Percentiles rank a stretch among this genome's conserved stretches.
phyloP scores from a whole-genome alignment of 176 grass and related monocot genomes.

The Elymus sibiricus region DNA sequence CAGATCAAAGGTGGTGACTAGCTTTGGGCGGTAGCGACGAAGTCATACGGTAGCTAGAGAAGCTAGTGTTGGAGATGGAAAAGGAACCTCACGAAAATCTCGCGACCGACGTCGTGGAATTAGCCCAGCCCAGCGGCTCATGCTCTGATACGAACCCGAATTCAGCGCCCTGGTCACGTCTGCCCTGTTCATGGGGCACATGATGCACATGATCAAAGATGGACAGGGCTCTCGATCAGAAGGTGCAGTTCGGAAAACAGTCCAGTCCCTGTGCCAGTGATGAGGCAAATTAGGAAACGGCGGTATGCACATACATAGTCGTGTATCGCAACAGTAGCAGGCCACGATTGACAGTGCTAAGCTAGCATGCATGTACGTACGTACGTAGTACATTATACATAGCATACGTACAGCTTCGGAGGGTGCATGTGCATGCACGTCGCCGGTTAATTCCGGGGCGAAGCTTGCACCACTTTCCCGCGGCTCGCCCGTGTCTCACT shows the following conservation, averaged over 20 bases:
- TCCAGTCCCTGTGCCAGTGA: neutral
- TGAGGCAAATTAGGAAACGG: neutral
- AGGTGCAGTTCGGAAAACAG: too few species aligned
- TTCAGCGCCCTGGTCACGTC: neutral
- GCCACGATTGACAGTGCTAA: neutral
- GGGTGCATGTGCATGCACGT: neutral
- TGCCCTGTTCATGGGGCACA: neutral
- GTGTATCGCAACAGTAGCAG: neutral
- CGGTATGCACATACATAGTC: neutral
- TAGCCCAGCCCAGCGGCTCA: too few species aligned
- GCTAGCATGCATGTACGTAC: neutral
- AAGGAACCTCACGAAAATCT: neutral
- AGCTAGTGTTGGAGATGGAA: neutral
- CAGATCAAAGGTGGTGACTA: neutral
- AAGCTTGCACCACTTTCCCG: neutral
- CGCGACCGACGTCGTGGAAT: neutral
- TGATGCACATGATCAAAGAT: neutral
- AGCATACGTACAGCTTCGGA: too few species aligned
- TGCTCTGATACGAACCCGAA: neutral
- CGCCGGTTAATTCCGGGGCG: neutral
- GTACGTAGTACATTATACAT: too few species aligned
- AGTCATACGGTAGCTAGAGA: neutral
- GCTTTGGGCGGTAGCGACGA: neutral
- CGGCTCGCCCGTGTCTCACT: neutral
- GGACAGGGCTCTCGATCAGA: too few species aligned